phyloP scores from a whole-genome alignment of 306 rosid species.

The Vicia faba region DNA sequence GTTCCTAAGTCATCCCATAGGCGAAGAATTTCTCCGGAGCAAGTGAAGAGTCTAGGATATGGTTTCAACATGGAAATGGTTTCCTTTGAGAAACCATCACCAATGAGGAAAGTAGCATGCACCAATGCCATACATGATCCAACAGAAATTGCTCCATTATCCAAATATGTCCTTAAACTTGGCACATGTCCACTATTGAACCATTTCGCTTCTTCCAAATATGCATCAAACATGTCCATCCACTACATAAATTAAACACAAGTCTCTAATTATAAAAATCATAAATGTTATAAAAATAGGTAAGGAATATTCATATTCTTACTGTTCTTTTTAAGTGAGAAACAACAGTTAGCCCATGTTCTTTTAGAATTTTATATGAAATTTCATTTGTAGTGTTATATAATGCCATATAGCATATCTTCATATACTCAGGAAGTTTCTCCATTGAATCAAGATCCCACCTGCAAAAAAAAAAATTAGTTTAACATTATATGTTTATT shows the following conservation, averaged over 20 bases:
- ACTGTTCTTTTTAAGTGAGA: slow-evolving; percentile 45
- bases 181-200: slow-evolving; percentile 39
- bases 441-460: slow-evolving; percentile 57
- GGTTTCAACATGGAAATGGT: slow-evolving; percentile 42
- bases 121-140: slow-evolving; percentile 55
- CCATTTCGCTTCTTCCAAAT: slow-evolving; percentile 55
- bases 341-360: slow-evolving; percentile 38
- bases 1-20: slow-evolving; percentile 59
- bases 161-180: slow-evolving; percentile 37
- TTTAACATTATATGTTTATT: slow-evolving; percentile 1
- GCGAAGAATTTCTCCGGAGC: slow-evolving; percentile 51
- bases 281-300: background rate
- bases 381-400: slow-evolving; percentile 51
- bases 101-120: slow-evolving; percentile 50
- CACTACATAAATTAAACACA: slow-evolving; percentile 41
- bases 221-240: slow-evolving; percentile 57
- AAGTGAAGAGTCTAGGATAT: slow-evolving; percentile 49
- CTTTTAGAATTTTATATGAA: slow-evolving; percentile 43
- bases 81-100: slow-evolving; percentile 38
- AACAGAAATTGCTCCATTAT: slow-evolving; percentile 48
- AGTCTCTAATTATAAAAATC: slow-evolving; percentile 3
- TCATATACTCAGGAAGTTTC: slow-evolving; percentile 49
- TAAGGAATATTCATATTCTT: background rate
- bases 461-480: slow-evolving; percentile 22
- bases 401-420: slow-evolving; percentile 52